Evolutionary conservation across 345 rosid genomes (phyloP).

Genomic region (Geranium rotundifolium): DNA sequence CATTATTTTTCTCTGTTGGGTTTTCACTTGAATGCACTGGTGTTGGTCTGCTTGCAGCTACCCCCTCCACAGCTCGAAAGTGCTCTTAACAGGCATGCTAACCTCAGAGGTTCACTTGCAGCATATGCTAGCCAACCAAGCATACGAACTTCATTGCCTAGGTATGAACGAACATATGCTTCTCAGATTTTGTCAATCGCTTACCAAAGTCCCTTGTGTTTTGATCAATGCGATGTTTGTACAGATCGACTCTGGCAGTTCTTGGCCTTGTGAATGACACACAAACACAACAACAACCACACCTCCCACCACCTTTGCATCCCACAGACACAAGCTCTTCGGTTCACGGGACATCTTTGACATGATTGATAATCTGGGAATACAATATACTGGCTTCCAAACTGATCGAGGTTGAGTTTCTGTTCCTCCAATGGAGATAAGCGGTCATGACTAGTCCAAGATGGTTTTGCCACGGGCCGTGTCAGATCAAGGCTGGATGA

Average conservation of each 20-base stretch:
- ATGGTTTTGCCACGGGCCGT: too few relatives aligned
- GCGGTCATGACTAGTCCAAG: too few relatives aligned
- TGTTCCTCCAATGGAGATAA: too few relatives aligned
- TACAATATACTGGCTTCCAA: too few relatives aligned
- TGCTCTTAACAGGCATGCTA: constrained; percentile 60
- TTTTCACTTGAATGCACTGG: background rate
- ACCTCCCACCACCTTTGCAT: constrained; percentile 32
- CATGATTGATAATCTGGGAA: constrained; percentile 18
- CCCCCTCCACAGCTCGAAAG: constrained; percentile 78
- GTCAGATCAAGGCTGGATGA: too few relatives aligned
- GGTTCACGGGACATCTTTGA: constrained; percentile 39
- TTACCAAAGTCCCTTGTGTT: too few relatives aligned
- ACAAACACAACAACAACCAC: constrained; percentile 32
- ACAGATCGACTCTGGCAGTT: constrained; percentile 60
- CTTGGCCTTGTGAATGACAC: constrained; percentile 59
- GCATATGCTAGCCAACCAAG: constrained; percentile 62
- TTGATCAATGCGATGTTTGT: constrained; percentile 4
- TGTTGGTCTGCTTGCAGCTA: constrained; percentile 35
- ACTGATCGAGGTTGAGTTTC: too few relatives aligned
- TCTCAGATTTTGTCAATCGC: too few relatives aligned
- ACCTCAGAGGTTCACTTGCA: constrained; percentile 60
- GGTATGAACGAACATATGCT: constrained; percentile 25
- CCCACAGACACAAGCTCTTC: constrained; percentile 51
- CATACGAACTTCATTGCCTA: constrained; percentile 50
- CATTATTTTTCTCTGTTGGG: background rate